Evolutionary conservation across 1,139 yeast genomes (phyloP), one percentile per base, ranked within the genome.

Genomic region (Debaryomyces fabryi): DNA sequence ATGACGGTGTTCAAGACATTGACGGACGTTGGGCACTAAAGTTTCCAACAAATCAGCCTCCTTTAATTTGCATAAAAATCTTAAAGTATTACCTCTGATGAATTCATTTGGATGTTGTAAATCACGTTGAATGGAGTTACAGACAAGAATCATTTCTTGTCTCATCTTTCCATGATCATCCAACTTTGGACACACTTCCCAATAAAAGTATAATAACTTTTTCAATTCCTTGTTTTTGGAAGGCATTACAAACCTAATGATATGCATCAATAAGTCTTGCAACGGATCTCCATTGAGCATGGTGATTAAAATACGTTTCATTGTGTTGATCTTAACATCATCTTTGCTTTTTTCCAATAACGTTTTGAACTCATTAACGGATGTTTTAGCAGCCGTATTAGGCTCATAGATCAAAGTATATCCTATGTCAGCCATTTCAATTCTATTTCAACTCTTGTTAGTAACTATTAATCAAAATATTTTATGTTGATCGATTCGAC

Each of bases 81-180:
- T 83, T 69, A 95, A 78, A 7, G 99, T 92, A 58, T 91, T 90
- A 58, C 99, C 99, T 61, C 99, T 83, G 55, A 95, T 88, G 65
- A 86, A 95, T 70, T 95, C 99, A 72, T 95, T 95, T 46, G 99
- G 97, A 71, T 95, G 99, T 70, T 92, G 97, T 59, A 95, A 80
- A 68, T 95, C 99, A 69, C 93, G 91, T 69, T 95, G 96, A 62
- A 95, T 90, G 48, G 98, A 97, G 67, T 95, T 95, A 74, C 98
- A 93, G 45, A 93, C 99, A 58, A 95, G 82, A 71, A 95, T 93
- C 98, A 95, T 93, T 72, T 95, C 99, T 69, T 92, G 98, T 74
- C 91, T 89, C 78, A 95, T 82, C 67, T 89, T 89, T 5, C 99
- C 99, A 46, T 86, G 86, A 42, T 81, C 78, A 59, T 90, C 96